Conservation (phyloP, 2,329 filamentous ascomycete species). For the Penicillium freii region DNA sequence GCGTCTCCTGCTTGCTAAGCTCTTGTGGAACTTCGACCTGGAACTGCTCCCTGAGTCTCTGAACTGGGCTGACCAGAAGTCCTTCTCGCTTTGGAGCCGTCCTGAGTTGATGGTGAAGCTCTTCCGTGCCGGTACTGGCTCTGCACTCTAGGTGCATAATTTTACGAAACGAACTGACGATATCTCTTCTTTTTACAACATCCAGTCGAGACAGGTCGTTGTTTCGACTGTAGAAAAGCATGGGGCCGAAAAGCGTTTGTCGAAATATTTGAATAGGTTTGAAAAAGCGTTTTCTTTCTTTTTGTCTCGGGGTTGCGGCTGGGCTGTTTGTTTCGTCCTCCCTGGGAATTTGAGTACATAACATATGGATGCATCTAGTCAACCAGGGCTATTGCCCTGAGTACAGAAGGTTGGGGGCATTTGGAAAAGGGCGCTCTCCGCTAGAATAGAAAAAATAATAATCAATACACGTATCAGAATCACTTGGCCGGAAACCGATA, state of each 20-base stretch:
- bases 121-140: constrained; percentile 10
- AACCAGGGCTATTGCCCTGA: not conserved
- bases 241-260: not conserved
- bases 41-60: constrained; percentile 31
- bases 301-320: not conserved
- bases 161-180: not conserved
- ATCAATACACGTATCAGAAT: not conserved
- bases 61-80: constrained; percentile 31
- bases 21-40: constrained; percentile 42
- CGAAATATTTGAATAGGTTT: not conserved
- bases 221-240: not conserved
- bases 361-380: not conserved
- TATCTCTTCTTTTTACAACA: not conserved
- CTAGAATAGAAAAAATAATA: constrained; percentile 1
- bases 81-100: constrained; percentile 42
- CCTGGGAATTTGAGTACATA: not conserved
- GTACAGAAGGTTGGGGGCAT: not conserved
- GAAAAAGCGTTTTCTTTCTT: not conserved
- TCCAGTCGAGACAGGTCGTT: not conserved
- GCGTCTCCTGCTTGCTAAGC: constrained; percentile 41
- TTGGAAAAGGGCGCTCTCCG: not conserved
- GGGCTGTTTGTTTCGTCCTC: constrained; percentile 2
- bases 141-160: not conserved
- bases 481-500: not conserved
- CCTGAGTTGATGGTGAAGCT: constrained; percentile 31